A percentile compares a stretch with the other conserved stretches of the same genome.
Conservation (phyloP, 768 basidiomycete genomes). For the Boletales sp. region DNA sequence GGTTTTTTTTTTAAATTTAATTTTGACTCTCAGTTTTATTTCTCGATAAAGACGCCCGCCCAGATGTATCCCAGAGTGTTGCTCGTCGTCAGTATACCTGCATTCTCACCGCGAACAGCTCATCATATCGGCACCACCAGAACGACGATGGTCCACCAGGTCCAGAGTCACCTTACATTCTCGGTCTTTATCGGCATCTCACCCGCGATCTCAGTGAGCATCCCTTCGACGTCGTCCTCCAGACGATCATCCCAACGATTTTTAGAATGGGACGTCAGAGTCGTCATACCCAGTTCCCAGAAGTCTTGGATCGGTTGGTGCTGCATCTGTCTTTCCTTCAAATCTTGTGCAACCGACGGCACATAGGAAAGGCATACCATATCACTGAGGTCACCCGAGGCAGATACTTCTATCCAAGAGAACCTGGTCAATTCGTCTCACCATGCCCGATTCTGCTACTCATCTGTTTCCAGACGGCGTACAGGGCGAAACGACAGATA, state of each 20-base stretch:
- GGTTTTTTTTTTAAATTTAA: conserved; percentile 5
- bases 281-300: conserved; percentile 75
- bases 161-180: conserved; percentile 69
- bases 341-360: neutral
- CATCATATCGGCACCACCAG: conserved; percentile 30
- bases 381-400: conserved; percentile 72
- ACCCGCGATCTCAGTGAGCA: conserved; percentile 54
- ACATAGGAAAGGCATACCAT: conserved; percentile 72
- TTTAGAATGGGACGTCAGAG: conserved; percentile 75
- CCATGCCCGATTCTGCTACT: neutral
- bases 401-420: conserved; percentile 71
- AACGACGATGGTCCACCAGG: conserved; percentile 86
- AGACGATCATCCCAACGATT: conserved; percentile 1
- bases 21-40: neutral
- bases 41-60: conserved; percentile 5
- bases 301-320: conserved; percentile 83
- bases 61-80: conserved; percentile 31
- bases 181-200: conserved; percentile 64
- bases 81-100: conserved; percentile 38
- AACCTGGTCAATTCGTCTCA: conserved; percentile 37
- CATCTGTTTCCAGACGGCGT: conserved; percentile 42
- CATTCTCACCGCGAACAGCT: neutral
- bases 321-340: neutral
- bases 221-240: conserved; percentile 1
- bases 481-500: conserved; percentile 60